These are phyloP conservation scores for Bothriochloa decipiens DNA, from an alignment of 176 grass and related monocot genomes.

Conservation along the genomic window DNA sequence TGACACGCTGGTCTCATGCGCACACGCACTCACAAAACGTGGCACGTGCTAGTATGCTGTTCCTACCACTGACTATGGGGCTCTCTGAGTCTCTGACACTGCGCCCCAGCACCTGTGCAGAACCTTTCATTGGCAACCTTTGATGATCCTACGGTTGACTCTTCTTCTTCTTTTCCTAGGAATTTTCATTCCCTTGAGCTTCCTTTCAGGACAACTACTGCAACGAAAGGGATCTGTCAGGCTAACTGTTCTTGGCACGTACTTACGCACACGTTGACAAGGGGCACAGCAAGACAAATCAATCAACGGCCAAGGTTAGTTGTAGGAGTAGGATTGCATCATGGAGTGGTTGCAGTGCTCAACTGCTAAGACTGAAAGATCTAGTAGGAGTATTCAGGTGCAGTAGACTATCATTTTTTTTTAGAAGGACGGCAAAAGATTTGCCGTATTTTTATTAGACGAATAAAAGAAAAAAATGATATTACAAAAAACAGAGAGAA, in stretches of 20 bases:
- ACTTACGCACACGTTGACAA: neutral
- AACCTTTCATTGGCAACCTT: neutral
- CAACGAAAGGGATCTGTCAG: slow-evolving; percentile 26
- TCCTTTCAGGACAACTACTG: slow-evolving; percentile 45
- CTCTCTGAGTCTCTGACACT: neutral
- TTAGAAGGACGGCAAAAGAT: too few relatives aligned
- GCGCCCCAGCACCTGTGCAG: too few relatives aligned
- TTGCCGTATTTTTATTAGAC: too few relatives aligned
- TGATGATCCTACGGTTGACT: slow-evolving; percentile 25
- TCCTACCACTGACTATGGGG: neutral
- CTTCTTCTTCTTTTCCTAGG: too few relatives aligned
- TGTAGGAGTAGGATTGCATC: slow-evolving; percentile 18
- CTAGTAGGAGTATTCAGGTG: neutral
- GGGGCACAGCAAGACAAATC: neutral
- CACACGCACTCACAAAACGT: neutral
- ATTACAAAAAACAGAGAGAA: too few relatives aligned
- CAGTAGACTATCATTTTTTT: too few relatives aligned
- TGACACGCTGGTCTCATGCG: neutral
- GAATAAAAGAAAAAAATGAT: too few relatives aligned
- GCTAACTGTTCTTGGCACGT: slow-evolving; percentile 6
- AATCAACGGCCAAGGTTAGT: slow-evolving; percentile 19
- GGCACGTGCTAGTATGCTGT: neutral
- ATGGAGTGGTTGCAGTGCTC: slow-evolving; percentile 42
- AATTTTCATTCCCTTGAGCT: neutral
- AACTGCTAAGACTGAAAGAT: neutral